phyloP scores from a whole-genome alignment of 2,329 filamentous ascomycete species.

The Cladosporium austrohemisphaericum region DNA sequence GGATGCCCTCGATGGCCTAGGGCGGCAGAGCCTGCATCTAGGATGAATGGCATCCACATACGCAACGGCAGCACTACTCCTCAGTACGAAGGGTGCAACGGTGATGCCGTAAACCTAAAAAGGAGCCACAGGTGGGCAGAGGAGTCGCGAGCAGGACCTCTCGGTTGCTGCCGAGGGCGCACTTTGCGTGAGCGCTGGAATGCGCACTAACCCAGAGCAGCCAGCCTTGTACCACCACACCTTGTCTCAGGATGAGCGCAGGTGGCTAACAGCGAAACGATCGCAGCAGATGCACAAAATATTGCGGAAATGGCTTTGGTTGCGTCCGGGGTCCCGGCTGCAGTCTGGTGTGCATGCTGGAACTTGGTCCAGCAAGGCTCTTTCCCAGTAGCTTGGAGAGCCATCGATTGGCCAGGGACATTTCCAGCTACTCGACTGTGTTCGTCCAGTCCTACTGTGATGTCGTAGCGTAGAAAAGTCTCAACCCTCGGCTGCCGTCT shows the following conservation, averaged over 20 bases:
- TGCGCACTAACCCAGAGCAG: slow-evolving; percentile 26
- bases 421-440: slow-evolving; percentile 4
- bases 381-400: not conserved
- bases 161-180: slow-evolving; percentile 25
- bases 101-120: slow-evolving; percentile 13
- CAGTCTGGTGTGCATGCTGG: slow-evolving; percentile 6
- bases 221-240: slow-evolving; percentile 28
- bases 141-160: slow-evolving; percentile 5
- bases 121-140: slow-evolving; percentile 7
- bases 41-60: not conserved
- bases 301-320: slow-evolving; percentile 26
- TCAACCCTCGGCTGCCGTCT: not conserved
- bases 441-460: not conserved
- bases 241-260: slow-evolving; percentile 23
- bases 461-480: not conserved
- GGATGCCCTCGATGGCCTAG: slow-evolving; percentile 1
- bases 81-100: not conserved
- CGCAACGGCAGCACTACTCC: not conserved
- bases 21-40: slow-evolving; percentile 13
- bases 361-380: slow-evolving; percentile 5
- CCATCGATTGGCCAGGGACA: not conserved
- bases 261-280: slow-evolving; percentile 4
- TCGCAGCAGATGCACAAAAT: slow-evolving; percentile 18
- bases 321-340: slow-evolving; percentile 12
- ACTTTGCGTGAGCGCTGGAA: slow-evolving; percentile 19